phyloP scores from a whole-genome alignment of 2,329 filamentous ascomycete genomes.

The Paraphaeosphaeria sporulosa region DNA sequence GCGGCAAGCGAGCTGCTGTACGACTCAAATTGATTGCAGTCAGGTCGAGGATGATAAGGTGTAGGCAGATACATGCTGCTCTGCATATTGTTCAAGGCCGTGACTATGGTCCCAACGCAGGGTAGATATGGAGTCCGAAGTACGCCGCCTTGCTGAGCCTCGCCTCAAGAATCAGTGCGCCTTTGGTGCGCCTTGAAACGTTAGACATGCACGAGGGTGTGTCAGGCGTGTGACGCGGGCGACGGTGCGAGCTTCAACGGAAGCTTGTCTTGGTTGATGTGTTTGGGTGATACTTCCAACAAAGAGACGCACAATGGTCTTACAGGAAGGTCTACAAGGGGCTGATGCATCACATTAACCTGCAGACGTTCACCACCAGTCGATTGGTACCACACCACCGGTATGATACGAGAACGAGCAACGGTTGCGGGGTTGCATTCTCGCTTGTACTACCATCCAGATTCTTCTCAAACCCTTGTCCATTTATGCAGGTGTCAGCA shows the following conservation, averaged over 20 bases:
- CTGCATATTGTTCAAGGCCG: not conserved
- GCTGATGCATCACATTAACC: not conserved
- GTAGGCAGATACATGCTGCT: not conserved
- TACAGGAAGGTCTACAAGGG: not conserved
- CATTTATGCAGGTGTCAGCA: constrained; percentile 1
- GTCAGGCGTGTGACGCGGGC: not conserved
- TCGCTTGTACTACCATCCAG: constrained; percentile 11
- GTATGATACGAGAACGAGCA: constrained; percentile 5
- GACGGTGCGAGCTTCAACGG: not conserved
- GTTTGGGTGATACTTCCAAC: not conserved
- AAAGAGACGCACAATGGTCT: not conserved
- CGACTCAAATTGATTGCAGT: constrained; percentile 6
- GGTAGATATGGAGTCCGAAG: not conserved
- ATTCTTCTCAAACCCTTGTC: constrained; percentile 12
- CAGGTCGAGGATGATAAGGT: not conserved
- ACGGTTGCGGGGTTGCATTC: not conserved
- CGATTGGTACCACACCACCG: not conserved
- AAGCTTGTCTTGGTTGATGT: not conserved
- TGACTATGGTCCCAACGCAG: not conserved
- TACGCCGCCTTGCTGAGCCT: not conserved
- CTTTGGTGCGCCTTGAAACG: constrained; percentile 1
- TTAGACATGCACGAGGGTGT: not conserved
- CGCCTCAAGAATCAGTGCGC: not conserved
- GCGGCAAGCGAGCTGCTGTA: constrained; percentile 2
- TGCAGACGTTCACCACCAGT: constrained; percentile 3